Base-by-base conservation (phyloP, 1,284 basidiomycete species). In the Cryptococcus jaspeensis region DNA sequence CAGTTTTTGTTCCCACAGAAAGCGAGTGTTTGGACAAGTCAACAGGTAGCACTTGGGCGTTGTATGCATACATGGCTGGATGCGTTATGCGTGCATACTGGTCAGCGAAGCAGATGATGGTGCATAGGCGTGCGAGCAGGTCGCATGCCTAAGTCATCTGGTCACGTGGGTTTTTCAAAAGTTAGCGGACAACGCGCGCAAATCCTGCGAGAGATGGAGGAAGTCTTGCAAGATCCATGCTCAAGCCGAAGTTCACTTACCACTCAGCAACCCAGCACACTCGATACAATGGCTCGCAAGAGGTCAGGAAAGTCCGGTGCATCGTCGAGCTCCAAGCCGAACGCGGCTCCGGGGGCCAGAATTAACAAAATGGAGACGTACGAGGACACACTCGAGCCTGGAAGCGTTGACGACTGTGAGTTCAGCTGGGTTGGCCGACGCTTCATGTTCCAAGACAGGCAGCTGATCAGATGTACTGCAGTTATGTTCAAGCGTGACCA, bases 401-500 rank as follows among this genome's bases (percentile, higher is more conserved):
- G 75, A 42, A 76, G 76, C 44, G 76, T 76, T 11, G 78, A 79
- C 48, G 75, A 78, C 50, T 77, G 77, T 78, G 59, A 69, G 74
- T 73, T 12, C 8, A 16, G 9, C 16, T 50, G 1, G 13, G 3
- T 20, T 38, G 13, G 38, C 32, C 2, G 22, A 3, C 7, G 23
- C 12, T 7, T 7, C 5, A 25, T 48, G 1, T 16, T 9, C 28
- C 28, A 32, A 4, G 28, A 32, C 4, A 32, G 9, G 28, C 28
- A 32, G 28, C 28, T 22, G 18, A 16, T 16, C 5, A 22, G 44
- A 22, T 12, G 13, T 42, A 15, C 45, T 11, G 6, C 48, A 79
- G 77, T 75, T 63, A 77, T 78, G 70, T 72, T 75, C 66, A 77
- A 80, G 55, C 82, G 85, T 52, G 92, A 96, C 70, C 84, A 85